These are phyloP conservation scores for Colletotrichum tabaci DNA, from an alignment of 2,329 filamentous ascomycete genomes.

Conservation along the genomic window DNA sequence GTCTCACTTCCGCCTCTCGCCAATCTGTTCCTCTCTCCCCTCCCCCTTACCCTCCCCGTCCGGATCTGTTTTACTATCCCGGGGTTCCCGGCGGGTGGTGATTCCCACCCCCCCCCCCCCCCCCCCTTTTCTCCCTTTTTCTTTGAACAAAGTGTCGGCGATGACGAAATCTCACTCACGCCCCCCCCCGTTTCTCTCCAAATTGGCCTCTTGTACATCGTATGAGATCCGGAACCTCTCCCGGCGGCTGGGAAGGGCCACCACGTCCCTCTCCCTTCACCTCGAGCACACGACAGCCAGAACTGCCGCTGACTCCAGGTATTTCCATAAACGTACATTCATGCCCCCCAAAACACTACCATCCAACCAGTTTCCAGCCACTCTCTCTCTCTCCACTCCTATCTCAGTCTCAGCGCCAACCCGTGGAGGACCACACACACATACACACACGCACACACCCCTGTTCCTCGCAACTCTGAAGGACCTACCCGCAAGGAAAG, in stretches of 20 bases:
- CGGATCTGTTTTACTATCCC: not conserved
- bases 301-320: not conserved
- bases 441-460: too few species aligned
- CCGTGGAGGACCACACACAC: too few species aligned
- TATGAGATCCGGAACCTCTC: not conserved
- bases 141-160: too few species aligned
- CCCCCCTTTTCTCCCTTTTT: too few species aligned
- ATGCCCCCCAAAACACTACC: not conserved
- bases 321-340: not conserved
- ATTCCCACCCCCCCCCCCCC: too few species aligned
- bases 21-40: not conserved
- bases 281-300: not conserved
- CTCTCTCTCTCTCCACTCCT: too few species aligned
- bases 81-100: not conserved
- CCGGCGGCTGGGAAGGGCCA: not conserved
- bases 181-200: not conserved
- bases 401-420: too few species aligned
- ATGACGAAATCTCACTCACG: slow-evolving; percentile 6
- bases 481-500: too few species aligned
- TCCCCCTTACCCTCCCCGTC: not conserved
- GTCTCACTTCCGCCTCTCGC: not conserved
- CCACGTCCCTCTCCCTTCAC: not conserved
- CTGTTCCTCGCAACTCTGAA: too few species aligned
- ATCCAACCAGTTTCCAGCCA: too few species aligned
- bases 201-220: not conserved